A percentile compares a stretch with the other conserved stretches of the same genome.
These are phyloP conservation scores for Prunus dulcis DNA, from an alignment of 306 rosid genomes.

Conservation along the genomic window DNA sequence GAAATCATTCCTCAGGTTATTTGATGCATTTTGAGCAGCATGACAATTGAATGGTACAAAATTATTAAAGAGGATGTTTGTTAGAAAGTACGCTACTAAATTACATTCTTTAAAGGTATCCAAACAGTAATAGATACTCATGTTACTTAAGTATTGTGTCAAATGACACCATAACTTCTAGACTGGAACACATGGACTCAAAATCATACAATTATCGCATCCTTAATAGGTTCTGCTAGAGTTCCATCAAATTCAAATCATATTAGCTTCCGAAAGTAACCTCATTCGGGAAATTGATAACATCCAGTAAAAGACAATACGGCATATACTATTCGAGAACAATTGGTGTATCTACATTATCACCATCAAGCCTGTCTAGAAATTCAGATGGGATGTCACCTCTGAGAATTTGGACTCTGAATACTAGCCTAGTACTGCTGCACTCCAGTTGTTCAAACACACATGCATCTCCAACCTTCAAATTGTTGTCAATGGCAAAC, in stretches of 20 bases:
- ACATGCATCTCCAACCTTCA: conserved; percentile 61
- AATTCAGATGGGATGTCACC: conserved; percentile 53
- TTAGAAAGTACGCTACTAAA: too few relatives aligned
- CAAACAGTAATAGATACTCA: too few relatives aligned
- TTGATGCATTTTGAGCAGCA: too few relatives aligned
- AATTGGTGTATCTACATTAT: conserved; percentile 27
- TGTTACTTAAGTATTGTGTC: too few relatives aligned
- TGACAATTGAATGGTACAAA: too few relatives aligned
- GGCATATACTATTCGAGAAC: conserved; percentile 26
- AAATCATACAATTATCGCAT: neutral
- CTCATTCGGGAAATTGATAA: neutral
- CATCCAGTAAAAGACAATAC: neutral
- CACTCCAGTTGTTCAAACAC: conserved; percentile 48
- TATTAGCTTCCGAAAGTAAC: neutral
- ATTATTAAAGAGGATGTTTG: too few relatives aligned
- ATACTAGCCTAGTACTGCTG: conserved; percentile 23
- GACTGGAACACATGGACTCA: neutral
- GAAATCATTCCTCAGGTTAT: too few relatives aligned
- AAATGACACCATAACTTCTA: neutral
- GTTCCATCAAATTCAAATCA: neutral
- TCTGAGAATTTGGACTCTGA: conserved; percentile 64
- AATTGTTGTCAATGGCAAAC: conserved; percentile 41
- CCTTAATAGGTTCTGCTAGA: neutral
- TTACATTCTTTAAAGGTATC: too few relatives aligned
- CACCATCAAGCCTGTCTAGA: conserved; percentile 24